Evolutionary conservation across 257 asterid species (phyloP).

Genomic region (Anisodus acutangulus): DNA sequence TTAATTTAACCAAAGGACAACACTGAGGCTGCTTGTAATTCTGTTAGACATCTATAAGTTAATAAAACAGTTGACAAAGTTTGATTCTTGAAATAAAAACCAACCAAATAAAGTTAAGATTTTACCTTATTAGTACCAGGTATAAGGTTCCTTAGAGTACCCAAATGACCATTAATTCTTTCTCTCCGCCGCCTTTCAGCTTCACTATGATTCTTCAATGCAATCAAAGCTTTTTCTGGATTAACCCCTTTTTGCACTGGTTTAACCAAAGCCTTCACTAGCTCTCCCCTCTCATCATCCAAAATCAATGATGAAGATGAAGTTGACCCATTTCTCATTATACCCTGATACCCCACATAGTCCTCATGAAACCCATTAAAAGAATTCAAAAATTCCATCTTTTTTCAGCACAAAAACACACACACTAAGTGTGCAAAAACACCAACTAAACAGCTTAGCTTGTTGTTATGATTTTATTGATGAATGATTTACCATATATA

Average conservation of each 20-base stretch:
- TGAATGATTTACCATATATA: no score
- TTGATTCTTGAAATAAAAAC: not conserved
- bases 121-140: conserved; percentile 74
- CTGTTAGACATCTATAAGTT: not conserved
- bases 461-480: no score
- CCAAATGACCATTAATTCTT: conserved; percentile 74
- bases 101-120: not conserved
- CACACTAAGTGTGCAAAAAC: not conserved
- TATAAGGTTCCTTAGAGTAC: conserved; percentile 67
- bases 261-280: conserved; percentile 55
- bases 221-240: conserved; percentile 74
- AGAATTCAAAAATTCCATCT: conserved; percentile 54
- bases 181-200: conserved; percentile 86
- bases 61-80: not conserved
- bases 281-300: conserved; percentile 69
- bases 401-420: not conserved
- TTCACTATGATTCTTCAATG: conserved; percentile 82
- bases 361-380: conserved; percentile 49
- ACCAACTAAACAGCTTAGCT: not conserved
- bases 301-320: conserved; percentile 54
- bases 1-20: not conserved
- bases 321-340: conserved; percentile 46
- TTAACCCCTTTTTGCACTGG: conserved; percentile 53
- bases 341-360: conserved; percentile 49
- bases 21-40: not conserved